Evolutionary conservation across 352 stramenopile genomes (phyloP).

Genomic region (Globisporangium carolinianum): DNA sequence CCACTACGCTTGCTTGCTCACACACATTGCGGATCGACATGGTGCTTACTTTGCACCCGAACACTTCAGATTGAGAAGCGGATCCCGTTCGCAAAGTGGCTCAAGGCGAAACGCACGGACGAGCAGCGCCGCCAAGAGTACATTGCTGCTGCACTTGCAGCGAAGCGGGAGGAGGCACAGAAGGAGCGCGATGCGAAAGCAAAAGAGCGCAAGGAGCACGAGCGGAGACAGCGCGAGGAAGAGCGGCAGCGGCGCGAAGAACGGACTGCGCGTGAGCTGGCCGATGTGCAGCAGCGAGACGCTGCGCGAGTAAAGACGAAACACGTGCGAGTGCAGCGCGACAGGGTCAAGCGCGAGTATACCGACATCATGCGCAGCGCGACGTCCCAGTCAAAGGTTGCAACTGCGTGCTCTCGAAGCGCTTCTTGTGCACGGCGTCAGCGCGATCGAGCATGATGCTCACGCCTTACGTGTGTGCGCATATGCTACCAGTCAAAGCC

Average conservation of each 20-base stretch:
- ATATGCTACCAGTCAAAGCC: neutral
- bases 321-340: neutral
- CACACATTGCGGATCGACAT: neutral
- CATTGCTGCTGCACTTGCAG: neutral
- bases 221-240: slow-evolving; percentile 11
- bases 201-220: slow-evolving; percentile 14
- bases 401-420: too few species aligned
- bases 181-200: slow-evolving; percentile 4
- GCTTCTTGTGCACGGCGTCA: too few species aligned
- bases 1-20: neutral
- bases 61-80: slow-evolving; percentile 31
- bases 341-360: slow-evolving; percentile 7
- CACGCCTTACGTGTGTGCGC: too few species aligned
- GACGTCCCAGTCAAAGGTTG: slow-evolving; percentile 1
- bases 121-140: neutral
- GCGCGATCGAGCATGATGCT: neutral
- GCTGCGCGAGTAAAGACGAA: slow-evolving; percentile 2
- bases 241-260: slow-evolving; percentile 4
- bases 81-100: slow-evolving; percentile 38
- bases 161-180: slow-evolving; percentile 16
- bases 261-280: neutral
- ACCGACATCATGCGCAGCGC: slow-evolving; percentile 6
- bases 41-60: neutral
- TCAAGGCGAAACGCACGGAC: slow-evolving; percentile 22
- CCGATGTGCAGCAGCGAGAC: slow-evolving; percentile 1